phyloP scores from a whole-genome alignment of 768 basidiomycete species.

The Chlorophyllum brunneum region DNA sequence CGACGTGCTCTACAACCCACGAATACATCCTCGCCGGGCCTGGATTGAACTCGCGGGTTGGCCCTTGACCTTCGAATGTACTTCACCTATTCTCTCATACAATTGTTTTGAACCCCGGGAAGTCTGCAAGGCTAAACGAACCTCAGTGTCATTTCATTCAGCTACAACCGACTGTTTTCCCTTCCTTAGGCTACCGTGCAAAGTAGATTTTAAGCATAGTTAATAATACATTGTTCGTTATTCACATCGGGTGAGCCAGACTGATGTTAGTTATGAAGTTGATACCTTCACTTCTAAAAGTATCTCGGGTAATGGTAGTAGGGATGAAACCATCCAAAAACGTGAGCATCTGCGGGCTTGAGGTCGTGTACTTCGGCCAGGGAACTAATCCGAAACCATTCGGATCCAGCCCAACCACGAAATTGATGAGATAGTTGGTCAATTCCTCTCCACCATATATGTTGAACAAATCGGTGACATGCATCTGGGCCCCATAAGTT shows the following conservation, averaged over 20 bases:
- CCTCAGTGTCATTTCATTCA: too few species aligned
- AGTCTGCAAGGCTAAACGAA: too few species aligned
- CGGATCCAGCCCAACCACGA: constrained; percentile 37
- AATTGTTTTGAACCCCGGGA: too few species aligned
- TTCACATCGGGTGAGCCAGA: constrained; percentile 24
- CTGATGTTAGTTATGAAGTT: constrained; percentile 29
- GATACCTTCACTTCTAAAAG: constrained; percentile 37
- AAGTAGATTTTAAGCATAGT: too few species aligned
- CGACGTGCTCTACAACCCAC: constrained; percentile 47
- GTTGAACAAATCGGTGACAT: constrained; percentile 33
- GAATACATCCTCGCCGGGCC: constrained; percentile 28
- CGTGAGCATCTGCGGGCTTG: constrained; percentile 32
- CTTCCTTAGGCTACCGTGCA: too few species aligned
- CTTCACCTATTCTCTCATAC: too few species aligned
- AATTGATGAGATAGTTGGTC: constrained; percentile 40
- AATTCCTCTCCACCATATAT: constrained; percentile 29
- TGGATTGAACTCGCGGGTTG: constrained; percentile 35
- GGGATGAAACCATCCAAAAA: constrained; percentile 33
- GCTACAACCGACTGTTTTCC: too few species aligned
- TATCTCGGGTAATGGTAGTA: constrained; percentile 37
- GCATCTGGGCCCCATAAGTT: constrained; percentile 26
- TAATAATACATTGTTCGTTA: too few species aligned
- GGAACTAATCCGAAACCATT: constrained; percentile 33
- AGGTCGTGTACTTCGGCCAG: constrained; percentile 42
- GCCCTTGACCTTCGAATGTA: too few species aligned